Evolutionary conservation across 441 rosid genomes (phyloP).

Genomic region (Adansonia madagascariensis): DNA sequence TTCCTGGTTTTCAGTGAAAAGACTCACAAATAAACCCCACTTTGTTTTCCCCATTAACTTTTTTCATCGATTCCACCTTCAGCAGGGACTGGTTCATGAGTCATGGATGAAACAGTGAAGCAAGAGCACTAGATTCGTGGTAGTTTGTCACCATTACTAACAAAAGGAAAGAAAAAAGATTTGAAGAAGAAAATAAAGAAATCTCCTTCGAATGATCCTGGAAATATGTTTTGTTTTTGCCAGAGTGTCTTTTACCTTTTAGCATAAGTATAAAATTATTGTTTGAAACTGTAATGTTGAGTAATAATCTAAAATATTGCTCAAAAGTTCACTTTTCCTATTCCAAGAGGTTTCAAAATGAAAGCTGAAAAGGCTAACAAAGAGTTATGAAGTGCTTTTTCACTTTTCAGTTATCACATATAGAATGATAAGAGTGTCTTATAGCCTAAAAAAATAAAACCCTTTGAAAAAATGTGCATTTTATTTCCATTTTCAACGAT

Average conservation of each 20-base stretch:
- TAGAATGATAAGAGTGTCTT: not conserved
- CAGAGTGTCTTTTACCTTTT: constrained; percentile 37
- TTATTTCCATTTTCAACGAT: not conserved
- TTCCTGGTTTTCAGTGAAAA: constrained; percentile 64
- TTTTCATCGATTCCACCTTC: constrained; percentile 28
- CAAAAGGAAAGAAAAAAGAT: constrained; percentile 23
- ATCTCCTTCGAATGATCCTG: constrained; percentile 7
- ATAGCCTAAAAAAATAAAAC: not conserved
- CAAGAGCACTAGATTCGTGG: constrained; percentile 54
- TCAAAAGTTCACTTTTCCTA: not conserved
- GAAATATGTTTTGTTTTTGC: constrained; percentile 31
- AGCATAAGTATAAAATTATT: constrained; percentile 1
- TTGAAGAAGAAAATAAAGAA: constrained; percentile 11
- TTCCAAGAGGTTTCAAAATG: not conserved
- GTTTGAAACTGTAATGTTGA: not conserved
- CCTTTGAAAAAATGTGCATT: not conserved
- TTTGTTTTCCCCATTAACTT: constrained; percentile 27
- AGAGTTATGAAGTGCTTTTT: not conserved
- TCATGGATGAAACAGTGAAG: constrained; percentile 40
- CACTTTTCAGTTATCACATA: constrained; percentile 18
- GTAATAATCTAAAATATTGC: not conserved
- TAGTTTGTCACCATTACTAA: constrained; percentile 40
- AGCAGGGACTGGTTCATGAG: constrained; percentile 23
- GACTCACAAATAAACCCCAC: constrained; percentile 46
- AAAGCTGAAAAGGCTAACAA: not conserved